These are phyloP conservation scores for Rutstroemia sp. DNA, from an alignment of 2,329 filamentous ascomycete genomes.

Conservation along the genomic window DNA sequence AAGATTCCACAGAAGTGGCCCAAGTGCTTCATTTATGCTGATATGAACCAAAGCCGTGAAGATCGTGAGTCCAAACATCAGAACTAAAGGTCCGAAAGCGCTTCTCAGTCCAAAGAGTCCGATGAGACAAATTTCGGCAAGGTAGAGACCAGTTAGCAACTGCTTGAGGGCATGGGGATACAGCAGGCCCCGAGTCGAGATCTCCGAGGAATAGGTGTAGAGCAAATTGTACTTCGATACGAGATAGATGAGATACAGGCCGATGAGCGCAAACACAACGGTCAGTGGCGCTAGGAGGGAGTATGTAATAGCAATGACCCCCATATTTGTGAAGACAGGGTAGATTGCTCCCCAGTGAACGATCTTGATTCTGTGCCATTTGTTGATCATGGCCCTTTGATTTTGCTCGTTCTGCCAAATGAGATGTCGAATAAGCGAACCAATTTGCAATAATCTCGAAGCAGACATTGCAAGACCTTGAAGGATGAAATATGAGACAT, in stretches of 20 bases:
- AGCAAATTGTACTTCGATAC: conserved; percentile 60
- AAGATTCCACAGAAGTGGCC: conserved; percentile 25
- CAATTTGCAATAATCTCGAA: conserved; percentile 50
- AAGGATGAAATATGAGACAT: conserved; percentile 60
- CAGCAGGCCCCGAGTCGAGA: conserved; percentile 58
- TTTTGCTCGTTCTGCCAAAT: conserved; percentile 52
- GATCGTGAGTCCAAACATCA: conserved; percentile 50
- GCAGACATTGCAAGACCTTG: conserved; percentile 58
- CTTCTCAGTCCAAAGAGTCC: conserved; percentile 53
- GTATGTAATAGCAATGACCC: conserved; percentile 50
- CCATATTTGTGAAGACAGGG: conserved; percentile 40
- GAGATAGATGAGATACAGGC: conserved; percentile 56
- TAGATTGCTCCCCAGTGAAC: conserved; percentile 54
- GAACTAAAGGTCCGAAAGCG: conserved; percentile 45
- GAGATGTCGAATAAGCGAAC: conserved; percentile 48
- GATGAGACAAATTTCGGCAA: conserved; percentile 54
- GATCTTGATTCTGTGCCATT: conserved; percentile 45
- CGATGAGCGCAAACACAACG: conserved; percentile 53
- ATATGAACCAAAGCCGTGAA: conserved; percentile 49
- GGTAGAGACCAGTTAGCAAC: conserved; percentile 54
- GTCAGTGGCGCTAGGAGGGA: conserved; percentile 60
- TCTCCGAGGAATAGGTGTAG: conserved; percentile 52
- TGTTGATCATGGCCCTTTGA: conserved; percentile 50
- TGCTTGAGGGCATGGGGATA: conserved; percentile 59
- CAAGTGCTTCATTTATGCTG: conserved; percentile 24